phyloP scores from a whole-genome alignment of 495 filamentous ascomycete species.

The Neurospora tetrasperma region DNA sequence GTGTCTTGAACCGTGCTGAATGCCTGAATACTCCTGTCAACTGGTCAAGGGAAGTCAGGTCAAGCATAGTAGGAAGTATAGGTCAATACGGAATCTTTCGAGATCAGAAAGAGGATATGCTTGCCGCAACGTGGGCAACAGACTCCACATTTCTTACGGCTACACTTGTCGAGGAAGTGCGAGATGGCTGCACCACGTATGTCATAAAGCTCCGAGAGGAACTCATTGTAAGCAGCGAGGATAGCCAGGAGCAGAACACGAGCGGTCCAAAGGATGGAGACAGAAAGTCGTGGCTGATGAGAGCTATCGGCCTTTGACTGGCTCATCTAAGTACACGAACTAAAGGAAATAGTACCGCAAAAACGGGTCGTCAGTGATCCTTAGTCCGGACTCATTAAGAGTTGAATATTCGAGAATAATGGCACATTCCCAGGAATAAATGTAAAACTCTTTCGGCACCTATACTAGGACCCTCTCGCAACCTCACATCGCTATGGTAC shows the following conservation, averaged over 20 bases:
- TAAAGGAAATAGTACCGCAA: neutral
- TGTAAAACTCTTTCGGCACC: neutral
- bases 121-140: neutral
- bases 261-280: neutral
- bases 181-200: neutral
- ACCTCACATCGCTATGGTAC: neutral
- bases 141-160: neutral
- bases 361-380: neutral
- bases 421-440: neutral
- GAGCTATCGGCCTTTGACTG: neutral
- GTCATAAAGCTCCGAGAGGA: neutral
- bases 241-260: neutral
- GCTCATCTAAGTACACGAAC: neutral
- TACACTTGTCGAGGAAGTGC: neutral
- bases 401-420: neutral
- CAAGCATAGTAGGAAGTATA: neutral
- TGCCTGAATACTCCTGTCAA: neutral
- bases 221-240: neutral
- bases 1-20: neutral
- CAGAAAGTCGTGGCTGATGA: neutral
- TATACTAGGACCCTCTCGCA: neutral
- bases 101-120: neutral
- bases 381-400: neutral
- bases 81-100: neutral
- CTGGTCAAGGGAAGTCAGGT: neutral